Evolutionary conservation across 1,284 basidiomycete species (phyloP).

Genomic region (Malassezia brasiliensis): DNA sequence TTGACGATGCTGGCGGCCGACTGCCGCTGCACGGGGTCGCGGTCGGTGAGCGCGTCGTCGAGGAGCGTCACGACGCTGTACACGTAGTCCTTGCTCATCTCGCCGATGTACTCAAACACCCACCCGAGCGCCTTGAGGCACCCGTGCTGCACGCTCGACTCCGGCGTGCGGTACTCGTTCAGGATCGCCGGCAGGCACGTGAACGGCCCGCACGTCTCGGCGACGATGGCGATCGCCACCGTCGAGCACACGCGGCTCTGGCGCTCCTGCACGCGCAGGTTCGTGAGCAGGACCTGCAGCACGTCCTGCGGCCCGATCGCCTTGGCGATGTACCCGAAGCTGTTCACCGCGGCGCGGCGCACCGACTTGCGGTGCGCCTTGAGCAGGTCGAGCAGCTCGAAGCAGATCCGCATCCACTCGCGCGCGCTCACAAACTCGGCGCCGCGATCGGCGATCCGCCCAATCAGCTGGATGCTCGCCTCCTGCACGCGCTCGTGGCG

Average conservation of each 20-base stretch:
- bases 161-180: constrained; percentile 90
- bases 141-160: constrained; percentile 97
- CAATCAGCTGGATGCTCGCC: constrained; percentile 97
- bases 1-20: constrained; percentile 98
- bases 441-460: constrained; percentile 97
- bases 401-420: constrained; percentile 99
- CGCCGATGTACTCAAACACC: constrained; percentile 99
- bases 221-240: constrained; percentile 72
- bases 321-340: constrained; percentile 98
- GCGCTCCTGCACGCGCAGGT: constrained; percentile 93
- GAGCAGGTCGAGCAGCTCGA: constrained; percentile 89
- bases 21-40: constrained; percentile 94
- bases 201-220: constrained; percentile 95
- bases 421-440: constrained; percentile 95
- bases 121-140: constrained; percentile 97
- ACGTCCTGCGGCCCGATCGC: constrained; percentile 98
- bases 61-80: constrained; percentile 95
- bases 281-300: constrained; percentile 86
- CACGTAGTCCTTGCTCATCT: constrained; percentile 95
- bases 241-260: constrained; percentile 98
- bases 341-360: constrained; percentile 95
- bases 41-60: constrained; percentile 93
- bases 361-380: constrained; percentile 99
- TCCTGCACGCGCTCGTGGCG: constrained; percentile 99
- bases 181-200: constrained; percentile 97